Evolutionary conservation across 345 rosid species (phyloP).

Genomic region (Eucalyptus caleyi): DNA sequence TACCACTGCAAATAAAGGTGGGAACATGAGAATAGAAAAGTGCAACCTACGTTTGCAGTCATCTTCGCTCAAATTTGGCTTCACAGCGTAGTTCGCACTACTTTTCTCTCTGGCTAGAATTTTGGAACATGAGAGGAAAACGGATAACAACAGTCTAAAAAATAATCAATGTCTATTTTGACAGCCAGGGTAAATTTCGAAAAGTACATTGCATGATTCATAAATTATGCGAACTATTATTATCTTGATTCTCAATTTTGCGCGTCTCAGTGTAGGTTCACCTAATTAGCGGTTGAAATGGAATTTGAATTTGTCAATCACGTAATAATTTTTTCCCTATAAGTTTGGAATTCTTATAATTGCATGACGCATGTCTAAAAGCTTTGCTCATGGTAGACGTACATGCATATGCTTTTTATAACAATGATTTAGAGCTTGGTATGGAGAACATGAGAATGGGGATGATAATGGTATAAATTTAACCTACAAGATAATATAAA

Average conservation of each 20-base stretch:
- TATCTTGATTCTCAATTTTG: neutral
- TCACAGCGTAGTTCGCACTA: fast-evolving
- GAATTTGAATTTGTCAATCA: too few species aligned
- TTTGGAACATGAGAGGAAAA: neutral
- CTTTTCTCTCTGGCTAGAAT: neutral
- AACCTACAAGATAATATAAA: too few species aligned
- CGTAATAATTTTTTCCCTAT: too few species aligned
- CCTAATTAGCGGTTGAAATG: too few species aligned
- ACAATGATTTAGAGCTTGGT: neutral
- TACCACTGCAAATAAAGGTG: too few species aligned
- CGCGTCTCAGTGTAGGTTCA: too few species aligned
- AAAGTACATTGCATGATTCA: neutral
- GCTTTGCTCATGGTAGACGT: neutral
- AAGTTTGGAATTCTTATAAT: neutral
- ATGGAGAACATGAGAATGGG: neutral
- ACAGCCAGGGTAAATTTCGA: neutral
- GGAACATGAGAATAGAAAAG: neutral
- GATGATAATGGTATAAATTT: neutral
- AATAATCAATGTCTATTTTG: too few species aligned
- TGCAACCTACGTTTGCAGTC: neutral
- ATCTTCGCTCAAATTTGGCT: neutral
- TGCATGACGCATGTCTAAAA: neutral
- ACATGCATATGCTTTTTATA: neutral
- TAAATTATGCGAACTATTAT: too few species aligned
- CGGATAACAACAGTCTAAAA: neutral